Conservation (phyloP, 2,329 filamentous ascomycete genomes). For the Diaporthe citriasiana region DNA sequence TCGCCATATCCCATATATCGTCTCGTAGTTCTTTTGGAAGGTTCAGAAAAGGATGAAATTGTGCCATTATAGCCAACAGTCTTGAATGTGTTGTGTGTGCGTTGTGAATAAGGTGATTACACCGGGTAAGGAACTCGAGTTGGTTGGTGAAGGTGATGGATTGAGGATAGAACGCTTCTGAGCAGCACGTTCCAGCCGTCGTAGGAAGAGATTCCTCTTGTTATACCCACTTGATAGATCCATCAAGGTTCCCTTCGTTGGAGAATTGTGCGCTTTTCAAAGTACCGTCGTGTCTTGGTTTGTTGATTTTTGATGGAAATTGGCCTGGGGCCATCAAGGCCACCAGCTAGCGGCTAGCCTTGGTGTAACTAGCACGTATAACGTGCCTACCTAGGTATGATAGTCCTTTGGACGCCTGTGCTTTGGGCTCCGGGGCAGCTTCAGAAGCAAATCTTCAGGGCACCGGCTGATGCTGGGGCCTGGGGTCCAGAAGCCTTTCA, state of each 20-base stretch:
- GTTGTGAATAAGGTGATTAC: neutral
- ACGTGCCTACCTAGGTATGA: constrained; percentile 12
- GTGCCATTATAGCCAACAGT: neutral
- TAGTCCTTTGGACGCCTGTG: neutral
- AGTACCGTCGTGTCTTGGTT: neutral
- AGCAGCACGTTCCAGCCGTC: too few relatives aligned
- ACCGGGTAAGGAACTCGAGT: neutral
- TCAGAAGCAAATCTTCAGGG: neutral
- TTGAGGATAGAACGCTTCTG: neutral
- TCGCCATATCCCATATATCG: neutral
- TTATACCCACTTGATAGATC: neutral
- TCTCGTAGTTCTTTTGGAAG: constrained; percentile 11
- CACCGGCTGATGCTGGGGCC: neutral
- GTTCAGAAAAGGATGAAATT: neutral
- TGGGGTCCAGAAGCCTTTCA: neutral
- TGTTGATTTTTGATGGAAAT: neutral
- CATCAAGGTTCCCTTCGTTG: neutral
- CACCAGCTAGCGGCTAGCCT: neutral
- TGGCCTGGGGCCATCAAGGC: too few relatives aligned
- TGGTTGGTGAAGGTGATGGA: neutral
- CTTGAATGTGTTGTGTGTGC: neutral
- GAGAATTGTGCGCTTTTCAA: neutral
- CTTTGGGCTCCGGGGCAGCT: neutral
- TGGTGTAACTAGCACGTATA: neutral
- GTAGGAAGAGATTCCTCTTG: neutral